Percentiles rank a stretch among this genome's conserved stretches.
Conservation (phyloP, 805 yeast species). For the Candida parachauliodes region DNA sequence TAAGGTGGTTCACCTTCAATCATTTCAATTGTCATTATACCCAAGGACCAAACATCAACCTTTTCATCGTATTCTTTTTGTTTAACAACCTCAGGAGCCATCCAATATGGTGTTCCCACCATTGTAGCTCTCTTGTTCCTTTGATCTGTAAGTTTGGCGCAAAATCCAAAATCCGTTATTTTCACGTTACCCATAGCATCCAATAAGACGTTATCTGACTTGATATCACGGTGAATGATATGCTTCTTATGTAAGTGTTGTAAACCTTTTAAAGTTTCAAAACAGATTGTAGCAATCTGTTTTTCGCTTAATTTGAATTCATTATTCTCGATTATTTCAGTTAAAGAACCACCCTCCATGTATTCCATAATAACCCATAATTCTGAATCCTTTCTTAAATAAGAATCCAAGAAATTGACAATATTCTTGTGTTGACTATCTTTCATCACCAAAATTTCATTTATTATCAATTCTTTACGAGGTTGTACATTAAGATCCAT, state of each 20-base stretch:
- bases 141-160: constrained; percentile 75
- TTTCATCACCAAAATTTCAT: constrained; percentile 95
- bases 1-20: constrained; percentile 85
- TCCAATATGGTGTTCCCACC: constrained; percentile 90
- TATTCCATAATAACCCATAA: constrained; percentile 99
- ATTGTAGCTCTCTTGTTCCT: constrained; percentile 73
- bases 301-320: constrained; percentile 66
- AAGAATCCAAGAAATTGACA: constrained; percentile 91
- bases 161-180: constrained; percentile 46
- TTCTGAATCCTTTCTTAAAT: constrained; percentile 71
- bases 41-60: constrained; percentile 80
- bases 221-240: constrained; percentile 69
- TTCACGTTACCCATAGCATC: constrained; percentile 42
- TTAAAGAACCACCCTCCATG: constrained; percentile 98
- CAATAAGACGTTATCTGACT: constrained; percentile 44
- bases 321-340: constrained; percentile 92
- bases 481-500: constrained; percentile 92
- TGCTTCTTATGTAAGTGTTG: constrained; percentile 89
- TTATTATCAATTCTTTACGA: constrained; percentile 89
- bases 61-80: constrained; percentile 79
- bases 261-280: constrained; percentile 86
- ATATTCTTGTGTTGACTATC: constrained; percentile 92
- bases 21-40: constrained; percentile 86
- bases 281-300: constrained; percentile 89
- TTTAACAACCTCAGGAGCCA: constrained; percentile 85